Base-by-base conservation (phyloP, 441 rosid species). In the Viola pubescens region DNA sequence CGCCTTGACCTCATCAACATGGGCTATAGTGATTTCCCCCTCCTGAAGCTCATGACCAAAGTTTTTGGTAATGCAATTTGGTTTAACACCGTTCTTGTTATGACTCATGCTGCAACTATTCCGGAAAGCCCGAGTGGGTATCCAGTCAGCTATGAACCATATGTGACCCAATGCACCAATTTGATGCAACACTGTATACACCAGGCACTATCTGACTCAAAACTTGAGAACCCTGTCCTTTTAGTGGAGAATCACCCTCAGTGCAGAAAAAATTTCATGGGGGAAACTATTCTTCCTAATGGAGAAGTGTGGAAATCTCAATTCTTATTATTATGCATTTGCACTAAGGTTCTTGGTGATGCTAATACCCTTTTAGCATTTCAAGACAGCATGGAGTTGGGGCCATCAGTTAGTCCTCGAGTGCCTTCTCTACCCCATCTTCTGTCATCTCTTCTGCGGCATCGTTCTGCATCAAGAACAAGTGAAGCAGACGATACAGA, bases 371-470 rank as follows among this genome's bases (percentile, higher is more conserved):
- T 87, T 39, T 76, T 92, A 72, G 70, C 75, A 53, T 86, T 92
- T 70, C 75, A 63, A 71, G 84, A 75, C 61, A 74, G 85, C 80
- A 77, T 88, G 59, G 78, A 75, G 63, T 75, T 87, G 61, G 95
- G 96, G 61, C 82, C 80, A 60, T 59, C 76, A 48, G 67, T 76
- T 67, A 70, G 71, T 58, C 62, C 76, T 14, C 74, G 84, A 51
- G 75, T 74, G 65, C 95, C 90, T 65, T 89, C 98, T 64, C 74
- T 92, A 64, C 97, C 97, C 56, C 97, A 84, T 79, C 91, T 92
- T 61, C 92, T 92, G 67, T 79, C 94, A 11, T 77, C 82, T 68
- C 75, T 85, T 71, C 72, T 92, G 54, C 85, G 75, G 37, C 91
- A 80, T 65, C 82, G 64, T 38, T 66, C 94, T 54, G 62, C 80